Base-by-base conservation (phyloP, 108 stramenopile genomes). In the Cyclostephanos invisitatus region DNA sequence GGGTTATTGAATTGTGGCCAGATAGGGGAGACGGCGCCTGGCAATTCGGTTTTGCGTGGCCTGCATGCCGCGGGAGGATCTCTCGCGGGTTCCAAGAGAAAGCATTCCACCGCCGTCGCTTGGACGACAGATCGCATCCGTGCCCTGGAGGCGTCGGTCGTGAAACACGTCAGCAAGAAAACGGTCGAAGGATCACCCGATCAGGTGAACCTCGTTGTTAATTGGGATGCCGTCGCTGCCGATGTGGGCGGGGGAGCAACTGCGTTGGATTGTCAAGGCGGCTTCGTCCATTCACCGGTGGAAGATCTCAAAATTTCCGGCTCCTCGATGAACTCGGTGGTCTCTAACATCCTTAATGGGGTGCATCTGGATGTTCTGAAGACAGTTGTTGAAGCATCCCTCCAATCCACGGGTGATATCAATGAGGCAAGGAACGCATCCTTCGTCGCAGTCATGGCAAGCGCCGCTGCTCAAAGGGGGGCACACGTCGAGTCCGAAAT, bases 1-100 rank as follows among this genome's bases (percentile, higher is more conserved):
- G 82, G 88, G 14, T 78, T 89, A 14, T 87, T 95, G 62, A 95
- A 95, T 69, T 72, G 66, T 37, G 86, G 81, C 54, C 77, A 75
- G 7, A 67, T 89, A 15, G 91, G 91, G 40, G 93, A 95, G 81
- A 86, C 88, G 7, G 83, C 91, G 3, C 93, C 93, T 1, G 86
- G 85, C 35, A 83, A 90, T 20, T 57, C 71, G 2, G 64, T 72
- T 21, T 69, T 91, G 49, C 87, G 85, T 59, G 82, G 84, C 10
- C 58, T 60, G 53, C 63, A 69, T 35, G 70, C 42, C 25, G 40
- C 40, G 24, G 37, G 35, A 54, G 67, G 60, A 28, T n/a, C 47
- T 21, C 11, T 36, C n/a, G 22, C 44, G 29, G 28, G 21, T 27
- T 28, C 21, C 25, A 83, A 78, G 48, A 37, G 72, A 20, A 64